Percentiles rank a stretch among this genome's conserved stretches.
phyloP scores from a whole-genome alignment of 73 alveolate genomes.

The Paramecium pentaurelia region DNA sequence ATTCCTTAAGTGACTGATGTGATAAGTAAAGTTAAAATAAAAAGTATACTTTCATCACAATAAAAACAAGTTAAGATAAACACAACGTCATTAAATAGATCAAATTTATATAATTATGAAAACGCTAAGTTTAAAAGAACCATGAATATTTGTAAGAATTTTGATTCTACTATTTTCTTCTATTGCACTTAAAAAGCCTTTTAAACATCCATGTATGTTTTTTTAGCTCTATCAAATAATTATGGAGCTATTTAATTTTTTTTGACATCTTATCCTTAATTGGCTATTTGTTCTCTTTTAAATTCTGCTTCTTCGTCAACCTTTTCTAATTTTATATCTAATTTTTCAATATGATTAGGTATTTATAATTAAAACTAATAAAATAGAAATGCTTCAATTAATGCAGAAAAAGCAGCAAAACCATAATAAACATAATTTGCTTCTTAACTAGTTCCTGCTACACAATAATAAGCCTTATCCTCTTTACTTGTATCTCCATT shows the following conservation, averaged over 20 bases:
- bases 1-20: not conserved
- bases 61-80: slow-evolving; percentile 2
- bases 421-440: slow-evolving; percentile 3
- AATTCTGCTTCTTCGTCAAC: not conserved
- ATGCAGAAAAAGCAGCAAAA: not conserved
- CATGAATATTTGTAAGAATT: not conserved
- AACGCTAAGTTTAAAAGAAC: not conserved
- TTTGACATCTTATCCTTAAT: not conserved
- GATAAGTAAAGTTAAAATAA: not conserved
- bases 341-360: not conserved
- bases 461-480: not conserved
- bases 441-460: not conserved
- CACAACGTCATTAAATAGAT: not conserved
- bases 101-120: slow-evolving; percentile 22
- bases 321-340: not conserved
- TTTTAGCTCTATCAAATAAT: not conserved
- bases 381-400: not conserved
- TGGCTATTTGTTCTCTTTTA: not conserved
- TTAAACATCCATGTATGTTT: not conserved
- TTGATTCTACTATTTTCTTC: not conserved
- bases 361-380: not conserved
- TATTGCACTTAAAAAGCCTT: not conserved
- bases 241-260: not conserved
- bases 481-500: not conserved
- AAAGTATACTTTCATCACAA: not conserved